Evolutionary conservation across 2,329 filamentous ascomycete species (phyloP).

Genomic region (Verticillium isaacii): DNA sequence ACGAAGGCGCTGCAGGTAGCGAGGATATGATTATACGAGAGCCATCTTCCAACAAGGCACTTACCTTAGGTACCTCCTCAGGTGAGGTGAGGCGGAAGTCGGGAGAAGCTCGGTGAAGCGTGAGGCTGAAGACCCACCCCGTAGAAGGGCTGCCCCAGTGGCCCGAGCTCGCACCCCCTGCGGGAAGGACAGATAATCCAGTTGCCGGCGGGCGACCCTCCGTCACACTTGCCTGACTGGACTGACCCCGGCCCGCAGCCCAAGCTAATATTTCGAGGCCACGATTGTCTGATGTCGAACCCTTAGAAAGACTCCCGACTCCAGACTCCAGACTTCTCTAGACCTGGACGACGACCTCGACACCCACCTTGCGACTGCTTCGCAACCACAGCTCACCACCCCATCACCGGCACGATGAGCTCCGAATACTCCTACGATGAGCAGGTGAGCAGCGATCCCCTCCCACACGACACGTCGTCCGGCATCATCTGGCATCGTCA

Average conservation of each 20-base stretch:
- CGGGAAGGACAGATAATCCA: constrained; percentile 3
- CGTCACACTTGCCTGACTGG: not conserved
- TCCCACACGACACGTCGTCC: not conserved
- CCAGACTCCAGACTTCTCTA: not conserved
- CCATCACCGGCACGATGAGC: constrained; percentile 59
- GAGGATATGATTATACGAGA: not conserved
- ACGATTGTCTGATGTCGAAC: constrained; percentile 23
- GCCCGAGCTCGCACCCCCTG: not conserved
- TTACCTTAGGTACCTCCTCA: not conserved
- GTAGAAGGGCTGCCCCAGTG: not conserved
- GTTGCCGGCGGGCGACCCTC: constrained; percentile 1
- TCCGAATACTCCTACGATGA: constrained; percentile 99
- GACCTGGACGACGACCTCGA: not conserved
- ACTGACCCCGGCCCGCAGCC: not conserved
- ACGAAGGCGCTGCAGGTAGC: no score
- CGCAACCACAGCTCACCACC: constrained; percentile 8
- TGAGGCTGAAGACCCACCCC: not conserved
- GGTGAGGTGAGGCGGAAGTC: not conserved
- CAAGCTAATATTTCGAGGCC: constrained; percentile 24
- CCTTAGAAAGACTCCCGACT: not conserved
- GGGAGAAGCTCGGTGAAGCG: not conserved
- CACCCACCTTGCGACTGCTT: constrained; percentile 9
- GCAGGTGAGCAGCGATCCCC: constrained; percentile 48
- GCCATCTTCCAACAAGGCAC: not conserved
- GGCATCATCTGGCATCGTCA: not conserved